Conservation (phyloP, 2,329 filamentous ascomycete species). For the Epichloe gansuensis region DNA sequence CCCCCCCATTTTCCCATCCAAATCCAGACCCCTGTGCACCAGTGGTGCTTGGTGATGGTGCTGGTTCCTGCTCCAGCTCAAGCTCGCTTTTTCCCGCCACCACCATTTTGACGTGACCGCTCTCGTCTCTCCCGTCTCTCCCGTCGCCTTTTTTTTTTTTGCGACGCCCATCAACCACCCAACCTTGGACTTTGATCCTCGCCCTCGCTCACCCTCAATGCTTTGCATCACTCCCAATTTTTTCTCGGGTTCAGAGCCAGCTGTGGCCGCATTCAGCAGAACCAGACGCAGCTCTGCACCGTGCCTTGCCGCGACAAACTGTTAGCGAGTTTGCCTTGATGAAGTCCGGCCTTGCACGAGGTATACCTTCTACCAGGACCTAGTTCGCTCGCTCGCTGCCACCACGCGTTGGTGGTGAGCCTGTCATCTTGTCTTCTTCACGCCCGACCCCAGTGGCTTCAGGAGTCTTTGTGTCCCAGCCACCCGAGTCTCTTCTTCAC, state of each 20-base stretch:
- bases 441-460: slow-evolving; percentile 22
- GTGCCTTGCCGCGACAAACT: not conserved
- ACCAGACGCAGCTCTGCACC: not conserved
- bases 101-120: slow-evolving; percentile 20
- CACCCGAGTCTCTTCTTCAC: slow-evolving; percentile 29
- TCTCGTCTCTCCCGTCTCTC: no score
- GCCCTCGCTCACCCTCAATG: not conserved
- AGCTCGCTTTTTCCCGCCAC: slow-evolving; percentile 14
- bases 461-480: slow-evolving; percentile 32
- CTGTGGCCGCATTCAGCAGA: not conserved
- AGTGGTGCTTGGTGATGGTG: no score
- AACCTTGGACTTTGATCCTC: not conserved
- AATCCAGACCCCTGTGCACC: not conserved
- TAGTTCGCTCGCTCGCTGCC: slow-evolving; percentile 14
- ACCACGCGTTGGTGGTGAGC: slow-evolving; percentile 26
- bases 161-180: not conserved
- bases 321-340: not conserved
- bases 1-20: slow-evolving; percentile 1
- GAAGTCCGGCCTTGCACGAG: not conserved
- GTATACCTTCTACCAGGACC: not conserved
- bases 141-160: not conserved
- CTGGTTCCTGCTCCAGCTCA: not conserved
- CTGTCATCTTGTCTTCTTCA: slow-evolving; percentile 34
- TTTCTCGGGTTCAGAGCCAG: not conserved
- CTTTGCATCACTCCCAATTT: not conserved